Base-by-base conservation (phyloP, 192 early-diverging fungal species). In the Dispira parvispora region DNA sequence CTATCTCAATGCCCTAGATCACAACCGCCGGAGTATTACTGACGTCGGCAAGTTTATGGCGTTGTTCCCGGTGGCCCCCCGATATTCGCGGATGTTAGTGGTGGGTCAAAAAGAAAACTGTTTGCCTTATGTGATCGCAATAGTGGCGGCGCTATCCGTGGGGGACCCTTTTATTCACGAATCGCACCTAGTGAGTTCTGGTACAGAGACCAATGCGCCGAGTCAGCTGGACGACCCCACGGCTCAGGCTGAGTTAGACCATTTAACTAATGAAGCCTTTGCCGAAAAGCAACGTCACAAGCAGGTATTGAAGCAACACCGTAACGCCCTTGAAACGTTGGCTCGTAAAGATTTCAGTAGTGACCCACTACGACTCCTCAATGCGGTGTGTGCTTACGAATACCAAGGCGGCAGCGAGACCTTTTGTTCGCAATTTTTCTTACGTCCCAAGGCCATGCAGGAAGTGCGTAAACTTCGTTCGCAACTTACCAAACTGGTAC, bases 81-180 rank as follows among this genome's bases (percentile, higher is more conserved):
- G 95, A 47, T 96, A 89, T 67, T 69, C 68, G 58, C 68, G 69
- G 65, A 89, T 86, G 85, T 71, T 99, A 47, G 82, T 94, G 25
- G 75, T 93, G 20, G 92, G 88, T 0, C 89, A 90, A 65, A 89
- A 98, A 71, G 76, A 88, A 50, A 80, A 76, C 9, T 87, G 89
- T 64, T 75, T 97, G 60, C 81, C 86, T 8, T 96, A 91, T 68
- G 77, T 92, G 8, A 89, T 98, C 64, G 88, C 87, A 1, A 81
- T 98, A 64, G 94, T 97, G 11, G 82, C 94, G 0, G 92, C 88
- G 0, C 68, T 98, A 52, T 90, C 91, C 1, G 91, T 95, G 1
- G 96, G 92, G 28, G 92, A 98, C 63, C 87, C 90, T 14, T 96
- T 99, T 72, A 73, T 96, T 49, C 77, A 83, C 45, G 86, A 89